These are phyloP conservation scores for Coniophora puteana DNA, from an alignment of 1,284 basidiomycete genomes.

Conservation along the genomic window DNA sequence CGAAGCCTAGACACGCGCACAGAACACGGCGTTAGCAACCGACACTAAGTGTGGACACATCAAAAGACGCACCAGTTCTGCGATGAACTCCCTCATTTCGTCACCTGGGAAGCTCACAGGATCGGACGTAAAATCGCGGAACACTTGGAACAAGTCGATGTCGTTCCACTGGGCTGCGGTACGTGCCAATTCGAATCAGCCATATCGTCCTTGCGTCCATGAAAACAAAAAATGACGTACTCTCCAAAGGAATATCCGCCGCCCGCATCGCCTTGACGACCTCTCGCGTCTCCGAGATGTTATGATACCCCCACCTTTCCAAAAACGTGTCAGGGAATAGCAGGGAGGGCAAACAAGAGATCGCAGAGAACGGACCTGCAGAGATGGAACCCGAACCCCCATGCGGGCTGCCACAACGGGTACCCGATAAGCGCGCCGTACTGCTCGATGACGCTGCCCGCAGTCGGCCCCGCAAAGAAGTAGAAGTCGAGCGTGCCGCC, in stretches of 20 bases:
- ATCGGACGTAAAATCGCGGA: conserved; percentile 68
- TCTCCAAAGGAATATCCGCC: conserved; percentile 64
- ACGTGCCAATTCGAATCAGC: too few relatives aligned
- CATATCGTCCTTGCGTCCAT: too few relatives aligned
- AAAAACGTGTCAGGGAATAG: too few relatives aligned
- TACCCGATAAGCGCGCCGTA: conserved; percentile 58
- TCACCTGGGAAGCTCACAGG: conserved; percentile 58
- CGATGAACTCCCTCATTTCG: conserved; percentile 60
- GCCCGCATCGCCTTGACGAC: conserved; percentile 58
- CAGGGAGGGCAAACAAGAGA: too few relatives aligned
- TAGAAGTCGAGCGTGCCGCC: conserved; percentile 69
- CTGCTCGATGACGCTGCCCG: conserved; percentile 64
- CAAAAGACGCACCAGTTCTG: conserved; percentile 50
- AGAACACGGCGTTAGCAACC: too few relatives aligned
- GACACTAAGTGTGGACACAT: conserved; percentile 4
- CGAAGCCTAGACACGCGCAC: conserved; percentile 27
- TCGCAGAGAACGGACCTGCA: too few relatives aligned
- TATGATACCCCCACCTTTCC: conserved; percentile 52
- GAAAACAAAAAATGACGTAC: conserved; percentile 28
- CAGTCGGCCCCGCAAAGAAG: conserved; percentile 68
- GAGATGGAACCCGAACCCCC: conserved; percentile 75
- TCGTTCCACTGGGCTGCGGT: too few relatives aligned
- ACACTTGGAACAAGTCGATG: conserved; percentile 67
- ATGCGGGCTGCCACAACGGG: conserved; percentile 64
- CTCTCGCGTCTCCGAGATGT: conserved; percentile 42